Base-by-base conservation (phyloP, 306 rosid genomes). In the Cicer judaicum region DNA sequence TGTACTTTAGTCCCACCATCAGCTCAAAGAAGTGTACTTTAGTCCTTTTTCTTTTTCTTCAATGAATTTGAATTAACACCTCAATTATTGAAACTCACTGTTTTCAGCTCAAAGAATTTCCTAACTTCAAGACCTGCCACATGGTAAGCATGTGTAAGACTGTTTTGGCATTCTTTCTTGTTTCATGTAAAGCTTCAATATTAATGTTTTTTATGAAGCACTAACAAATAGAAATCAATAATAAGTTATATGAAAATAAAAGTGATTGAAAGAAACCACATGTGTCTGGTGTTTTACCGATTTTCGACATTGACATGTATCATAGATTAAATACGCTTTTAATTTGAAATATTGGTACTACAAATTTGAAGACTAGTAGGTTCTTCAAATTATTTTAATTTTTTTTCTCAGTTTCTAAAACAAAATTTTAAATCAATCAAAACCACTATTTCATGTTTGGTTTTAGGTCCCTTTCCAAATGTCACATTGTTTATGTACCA, bases 1-100 rank as follows among this genome's bases (percentile, higher is more conserved):
- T 70, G 64, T 69, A 47, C 80, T 77, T 70, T 65, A 60, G 71
- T 81, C 78, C 64, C n/a, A 59, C 83, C 55, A 53, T 63, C 57
- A 68, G 16, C 50, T 65, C 53, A 72, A 72, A 74, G 46, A 21
- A 21, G 24, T 21, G 24, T 21, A 64, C 75, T 55, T 70, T 81
- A 74, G 40, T 21, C 78, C 54, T 79, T 77, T 80, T 72, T 80
- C 18, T 68, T 75, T 73, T 68, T 46, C 53, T 64, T 81, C 57
- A 50, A 79, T 70, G 73, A 11, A 42, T 74, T 29, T 29, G 36
- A 42, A 43, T 73, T 77, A 55, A 77, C 47, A 73, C 13, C 16
- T 44, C 78, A 60, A 53, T 13, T 39, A 21, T 52, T 85, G 77
- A 83, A 82, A 76, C 72, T 44, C 71, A 74, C 16, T 64, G 68